A percentile compares a stretch with the other conserved stretches of the same genome.
Evolutionary conservation across 805 yeast genomes (phyloP).

Genomic region (Yarrowia deformans): DNA sequence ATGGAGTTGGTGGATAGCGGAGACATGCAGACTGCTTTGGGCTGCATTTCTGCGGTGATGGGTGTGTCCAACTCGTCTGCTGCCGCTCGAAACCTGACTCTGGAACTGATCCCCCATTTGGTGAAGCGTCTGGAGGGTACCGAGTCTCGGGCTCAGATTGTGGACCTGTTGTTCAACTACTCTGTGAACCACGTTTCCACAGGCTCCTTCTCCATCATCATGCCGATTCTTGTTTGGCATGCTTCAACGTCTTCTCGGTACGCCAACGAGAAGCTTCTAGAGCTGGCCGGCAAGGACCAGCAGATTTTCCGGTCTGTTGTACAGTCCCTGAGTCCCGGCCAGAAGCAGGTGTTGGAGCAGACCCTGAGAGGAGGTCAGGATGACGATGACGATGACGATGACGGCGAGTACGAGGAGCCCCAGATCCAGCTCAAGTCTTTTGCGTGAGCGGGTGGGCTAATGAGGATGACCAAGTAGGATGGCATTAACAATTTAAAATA

Average conservation of each 20-base stretch:
- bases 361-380: conserved; percentile 41
- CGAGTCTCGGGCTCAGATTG: conserved; percentile 15
- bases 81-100: conserved; percentile 16
- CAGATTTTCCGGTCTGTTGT: conserved; percentile 51
- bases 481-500: neutral
- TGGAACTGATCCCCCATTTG: conserved; percentile 25
- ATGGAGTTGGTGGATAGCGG: conserved; percentile 23
- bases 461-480: too few species aligned
- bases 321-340: conserved; percentile 48
- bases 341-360: conserved; percentile 41
- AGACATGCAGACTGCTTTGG: conserved; percentile 26
- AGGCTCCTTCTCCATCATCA: conserved; percentile 11
- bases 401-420: conserved; percentile 42
- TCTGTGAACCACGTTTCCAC: conserved; percentile 10
- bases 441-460: conserved; percentile 40
- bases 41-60: conserved; percentile 35
- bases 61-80: conserved; percentile 19
- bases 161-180: conserved; percentile 25
- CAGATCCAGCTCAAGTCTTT: conserved; percentile 64
- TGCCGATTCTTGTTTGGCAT: conserved; percentile 35
- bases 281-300: conserved; percentile 48
- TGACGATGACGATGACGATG: conserved; percentile 40
- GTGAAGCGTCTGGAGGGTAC: conserved; percentile 17
- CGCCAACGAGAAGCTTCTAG: conserved; percentile 45
- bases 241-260: conserved; percentile 17